Base-by-base conservation (phyloP, 2,329 filamentous ascomycete species). In the Alternaria incomplexa region DNA sequence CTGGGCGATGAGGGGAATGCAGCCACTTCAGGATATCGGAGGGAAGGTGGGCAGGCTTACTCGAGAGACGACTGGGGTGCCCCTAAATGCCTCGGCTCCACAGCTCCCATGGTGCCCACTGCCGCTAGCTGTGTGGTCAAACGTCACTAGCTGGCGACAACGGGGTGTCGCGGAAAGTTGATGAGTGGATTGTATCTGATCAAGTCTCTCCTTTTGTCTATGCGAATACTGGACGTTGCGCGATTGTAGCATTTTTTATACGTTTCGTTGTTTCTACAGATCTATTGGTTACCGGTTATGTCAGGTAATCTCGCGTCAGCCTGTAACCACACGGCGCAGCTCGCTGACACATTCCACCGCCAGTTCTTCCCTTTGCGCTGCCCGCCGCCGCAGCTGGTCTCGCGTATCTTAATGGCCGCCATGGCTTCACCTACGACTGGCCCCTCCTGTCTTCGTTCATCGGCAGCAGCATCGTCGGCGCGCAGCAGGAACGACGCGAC, bases 331-430 rank as follows among this genome's bases (percentile, higher is more conserved):
- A 44, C 23, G 32, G 15, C 22, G 36, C 52, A 44, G 43, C 26
- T 26, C 23, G 26, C 52, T 52, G 56, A 56, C 61, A 46, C 13
- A 40, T 43, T 23, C 36, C 36, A 17, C 48, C 7, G 53, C 44
- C 58, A 77, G 76, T 68, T 5, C 68, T 79, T 40, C 71, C 75
- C 13, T 64, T 70, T 56, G 69, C 73, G 20, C 32, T 79, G 23
- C 74, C 78, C 8, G 77, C 74, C n/a, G 75, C 77, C 4, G 72
- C 74, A 7, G 81, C 81, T 23, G 77, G 81, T 8, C 83, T 87
- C 48, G 84, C 85, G 15, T 92, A 92, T 67, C 81, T 91, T 44
- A 87, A 93, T 74, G 91, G 86, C 51, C 92, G 90, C 78, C 88
- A 87, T 71, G 86, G 90, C 70, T 69, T 93, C 51, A 76, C 81